Percentiles rank a stretch among this genome's conserved stretches.
Conservation (phyloP, 352 stramenopile genomes). For the Globisporangium megalacanthum region DNA sequence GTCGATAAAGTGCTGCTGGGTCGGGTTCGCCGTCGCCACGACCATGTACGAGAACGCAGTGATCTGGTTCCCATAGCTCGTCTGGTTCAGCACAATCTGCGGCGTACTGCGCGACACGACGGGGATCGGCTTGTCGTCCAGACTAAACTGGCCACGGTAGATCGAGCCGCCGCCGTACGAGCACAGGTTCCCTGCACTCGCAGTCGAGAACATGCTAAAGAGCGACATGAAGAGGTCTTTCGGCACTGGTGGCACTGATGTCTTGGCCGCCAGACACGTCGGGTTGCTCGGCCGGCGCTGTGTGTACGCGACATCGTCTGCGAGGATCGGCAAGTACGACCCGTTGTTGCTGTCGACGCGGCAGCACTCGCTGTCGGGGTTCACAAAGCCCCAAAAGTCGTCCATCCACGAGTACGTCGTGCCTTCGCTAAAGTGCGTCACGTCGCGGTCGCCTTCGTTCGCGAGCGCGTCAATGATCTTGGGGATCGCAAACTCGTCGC, state of each 20-base stretch:
- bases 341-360: constrained; percentile 32
- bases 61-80: constrained; percentile 37
- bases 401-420: constrained; percentile 69
- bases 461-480: constrained; percentile 53
- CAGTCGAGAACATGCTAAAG: constrained; percentile 60
- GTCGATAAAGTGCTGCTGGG: constrained; percentile 33
- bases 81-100: constrained; percentile 44
- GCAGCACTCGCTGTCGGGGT: constrained; percentile 60
- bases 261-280: constrained; percentile 37
- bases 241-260: constrained; percentile 32
- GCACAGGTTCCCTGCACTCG: constrained; percentile 37
- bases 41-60: constrained; percentile 75
- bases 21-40: constrained; percentile 34
- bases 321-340: constrained; percentile 35
- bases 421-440: constrained; percentile 42
- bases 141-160: constrained; percentile 62
- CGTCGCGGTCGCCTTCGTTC: constrained; percentile 22
- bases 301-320: constrained; percentile 29
- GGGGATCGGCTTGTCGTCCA: constrained; percentile 49
- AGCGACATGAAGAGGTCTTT: constrained; percentile 59
- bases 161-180: constrained; percentile 55
- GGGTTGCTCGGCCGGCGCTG: constrained; percentile 12
- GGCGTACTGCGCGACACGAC: constrained; percentile 24
- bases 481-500: constrained; percentile 45
- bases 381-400: constrained; percentile 68